phyloP scores from a whole-genome alignment of 2,329 filamentous ascomycete species.

The Sarocladium oryzae region DNA sequence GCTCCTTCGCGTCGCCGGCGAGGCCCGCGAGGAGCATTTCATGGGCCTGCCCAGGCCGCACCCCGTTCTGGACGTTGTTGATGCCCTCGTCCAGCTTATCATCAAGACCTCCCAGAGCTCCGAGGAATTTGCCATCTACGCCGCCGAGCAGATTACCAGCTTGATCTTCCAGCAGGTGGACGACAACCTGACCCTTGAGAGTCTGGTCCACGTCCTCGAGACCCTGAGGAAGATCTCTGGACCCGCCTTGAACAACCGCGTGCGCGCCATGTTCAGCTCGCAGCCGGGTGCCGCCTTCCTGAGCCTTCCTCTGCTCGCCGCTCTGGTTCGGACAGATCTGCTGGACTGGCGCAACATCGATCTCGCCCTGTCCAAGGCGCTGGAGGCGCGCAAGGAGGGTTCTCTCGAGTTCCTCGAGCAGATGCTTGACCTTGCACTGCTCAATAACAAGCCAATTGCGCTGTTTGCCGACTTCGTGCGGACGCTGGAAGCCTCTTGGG shows the following conservation, averaged over 20 bases:
- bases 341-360: slow-evolving; percentile 62
- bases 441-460: slow-evolving; percentile 70
- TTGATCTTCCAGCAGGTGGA: slow-evolving; percentile 50
- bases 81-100: slow-evolving; percentile 54
- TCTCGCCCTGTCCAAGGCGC: slow-evolving; percentile 63
- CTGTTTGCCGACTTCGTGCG: slow-evolving; percentile 80
- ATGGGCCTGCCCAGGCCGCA: slow-evolving; percentile 51
- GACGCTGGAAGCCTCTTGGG: slow-evolving; percentile 73
- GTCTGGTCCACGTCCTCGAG: slow-evolving; percentile 55
- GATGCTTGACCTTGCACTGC: slow-evolving; percentile 70
- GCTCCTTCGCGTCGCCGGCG: slow-evolving; percentile 46
- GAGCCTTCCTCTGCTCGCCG: slow-evolving; percentile 50
- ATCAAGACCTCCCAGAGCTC: slow-evolving; percentile 57
- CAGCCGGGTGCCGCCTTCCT: slow-evolving; percentile 51
- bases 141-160: slow-evolving; percentile 53
- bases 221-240: slow-evolving; percentile 54
- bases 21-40: slow-evolving; percentile 54
- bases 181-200: slow-evolving; percentile 52
- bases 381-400: slow-evolving; percentile 62
- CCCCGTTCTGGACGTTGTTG: slow-evolving; percentile 54
- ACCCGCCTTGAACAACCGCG: slow-evolving; percentile 45
- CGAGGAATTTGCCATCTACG: slow-evolving; percentile 52
- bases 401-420: slow-evolving; percentile 76
- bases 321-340: slow-evolving; percentile 53
- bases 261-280: slow-evolving; percentile 49